Base-by-base conservation (phyloP, 257 asterid genomes). In the Solanum appendiculatum region DNA sequence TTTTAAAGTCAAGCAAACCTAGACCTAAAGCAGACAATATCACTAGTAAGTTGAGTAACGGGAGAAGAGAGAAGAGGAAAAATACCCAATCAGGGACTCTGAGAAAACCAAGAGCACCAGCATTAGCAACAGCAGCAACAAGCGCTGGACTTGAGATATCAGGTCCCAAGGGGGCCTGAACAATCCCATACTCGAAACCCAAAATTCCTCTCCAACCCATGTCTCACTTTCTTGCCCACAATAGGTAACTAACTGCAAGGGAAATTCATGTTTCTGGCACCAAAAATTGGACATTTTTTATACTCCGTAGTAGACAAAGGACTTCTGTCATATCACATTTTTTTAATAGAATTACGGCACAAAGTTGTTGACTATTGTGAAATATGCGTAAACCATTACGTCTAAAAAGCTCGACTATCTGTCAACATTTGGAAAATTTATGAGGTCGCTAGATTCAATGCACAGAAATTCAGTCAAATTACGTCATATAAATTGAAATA, bases 161-260 rank as follows among this genome's bases (percentile, higher is more conserved):
- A 2, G 99, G 98, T 7, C 99, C 98, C 84, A 96, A 40, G n/a
- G 98, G 98, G 23, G 98, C 97, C 88, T 93, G 98, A 11, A 96
- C 94, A 66, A 96, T 92, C n/a, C 99, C 99, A 78, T 90, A 95
- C 63, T 95, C 96, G 69, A 96, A 95, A 15, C 98, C 98, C 82
- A 96, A 68, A 33, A 96, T 89, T 83, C 98, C 98, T 91, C 94
- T 92, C 98, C 95, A 93, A 70, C 98, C 99, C 99, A 96, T 96
- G 86, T 70, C 60, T 70, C 40, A 48, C 73, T 75, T 6, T 11
- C 18, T 27, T 2, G 1, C 34, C 23, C 10, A 39, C 25, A 77
- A 4, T 25, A 23, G 14, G 25, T 36, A 2, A 37, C 27, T 4
- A 33, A 34, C 8, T n/a, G n/a, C n/a, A n/a, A n/a, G n/a, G n/a